Evolutionary conservation across 257 asterid species (phyloP), one percentile per base, ranked within the genome.

Genomic region (Vinca minor): DNA sequence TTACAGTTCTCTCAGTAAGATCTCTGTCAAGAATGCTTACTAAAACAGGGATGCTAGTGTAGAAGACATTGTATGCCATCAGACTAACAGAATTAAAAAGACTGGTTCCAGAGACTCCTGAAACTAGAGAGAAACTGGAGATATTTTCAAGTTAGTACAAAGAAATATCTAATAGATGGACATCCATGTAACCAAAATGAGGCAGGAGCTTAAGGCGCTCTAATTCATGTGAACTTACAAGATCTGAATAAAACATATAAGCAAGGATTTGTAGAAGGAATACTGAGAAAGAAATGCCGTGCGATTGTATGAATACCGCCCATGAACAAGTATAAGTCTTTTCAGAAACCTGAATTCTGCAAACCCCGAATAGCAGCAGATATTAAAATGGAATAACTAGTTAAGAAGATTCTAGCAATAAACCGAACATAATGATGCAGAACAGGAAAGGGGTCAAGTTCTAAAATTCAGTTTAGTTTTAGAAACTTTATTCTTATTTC

Each of bases 81-180:
- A 91, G 74, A 78, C 98, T 91, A 72, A 91, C 91, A 53, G 98
- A 86, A 70, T 91, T 91, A 82, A 91, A 88, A 67, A 91, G 96
- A 81, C 98, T 91, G 73, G 98, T 86, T 66, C 98, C 98, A 8
- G 98, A 91, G 69, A 91, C 88, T 57, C 98, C 98, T 84, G 98
- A 91, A 76, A 88, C 59, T 31, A 93, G 86, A 68, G 98, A 87
- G 82, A 83, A 93, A 74, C 98, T 93, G 92, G 78, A 81, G 50
- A 71, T 65, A 70, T 50, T 57, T 70, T 67, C 62, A 73, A 5
- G 79, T 92, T 74, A 90, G 91, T 57, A 70, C 68, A 76, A 11
- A 38, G 55, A 58, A 62, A 56, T 59, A 57, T 41, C 32, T 70
- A 71, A 60, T 45, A 67, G 69, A 58, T n/a, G n/a, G 47, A n/a